Base-by-base conservation (phyloP, 1,284 basidiomycete genomes). In the Melampsora larici-populina region DNA sequence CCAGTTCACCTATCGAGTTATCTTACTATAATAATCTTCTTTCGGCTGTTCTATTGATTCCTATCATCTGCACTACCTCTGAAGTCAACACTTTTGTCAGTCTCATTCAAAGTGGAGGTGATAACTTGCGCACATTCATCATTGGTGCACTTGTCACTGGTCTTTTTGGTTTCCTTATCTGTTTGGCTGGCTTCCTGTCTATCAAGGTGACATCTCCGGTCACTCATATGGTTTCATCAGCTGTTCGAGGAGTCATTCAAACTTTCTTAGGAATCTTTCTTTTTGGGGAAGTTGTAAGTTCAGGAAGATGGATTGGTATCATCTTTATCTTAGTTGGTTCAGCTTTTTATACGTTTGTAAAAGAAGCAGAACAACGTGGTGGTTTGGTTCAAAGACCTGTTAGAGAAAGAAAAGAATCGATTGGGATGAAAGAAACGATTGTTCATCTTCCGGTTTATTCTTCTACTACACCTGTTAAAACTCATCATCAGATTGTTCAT, bases 11-110 rank as follows among this genome's bases (percentile, higher is more conserved):
- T 0, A 89, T 90, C 75, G 86, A 90, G 81, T 86, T 91, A 17
- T 89, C 90, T 2, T 91, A 89, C 86, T 91, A 90, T 89, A 90
- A 89, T 26, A 91, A 91, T 81, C 86, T 87, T 21, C 89, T 89
- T 55, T 89, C 89, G 11, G 89, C 89, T 0, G 78, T 88, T n/a
- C 84, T 90, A 77, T 84, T 91, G 31, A 81, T 88, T 11, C 90
- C 90, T 7, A 88, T 89, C 80, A 87, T 90, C 33, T 75, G 89
- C 9, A 81, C 90, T 36, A 84, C 85, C 55, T 88, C 88, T 31
- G 90, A 91, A 83, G 82, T 84, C 6, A 80, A 81, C 21, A 84
- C 83, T 33, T 80, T 90, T 2, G 81, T 83, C 48, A 81, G 81
- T 17, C 85, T 88, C 75, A 79, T 85, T 21, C 48, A 55, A 43